Evolutionary conservation across 352 stramenopile genomes (phyloP).

Genomic region (Plasmopara viticola): DNA sequence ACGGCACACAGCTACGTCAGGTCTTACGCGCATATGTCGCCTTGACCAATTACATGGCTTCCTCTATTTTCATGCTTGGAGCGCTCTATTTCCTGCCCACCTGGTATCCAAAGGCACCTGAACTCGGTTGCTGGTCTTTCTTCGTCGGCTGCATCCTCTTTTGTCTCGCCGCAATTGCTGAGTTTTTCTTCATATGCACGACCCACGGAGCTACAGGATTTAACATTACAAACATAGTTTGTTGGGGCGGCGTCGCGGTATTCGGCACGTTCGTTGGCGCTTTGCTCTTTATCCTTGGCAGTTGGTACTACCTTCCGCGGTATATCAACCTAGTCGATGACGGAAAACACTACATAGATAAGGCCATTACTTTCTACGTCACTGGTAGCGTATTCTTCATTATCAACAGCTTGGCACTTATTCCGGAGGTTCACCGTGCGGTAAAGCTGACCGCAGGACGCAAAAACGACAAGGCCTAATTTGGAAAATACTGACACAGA

Average conservation of each 20-base stretch:
- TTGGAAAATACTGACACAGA: no score
- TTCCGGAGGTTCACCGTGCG: constrained; percentile 42
- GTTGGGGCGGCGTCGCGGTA: constrained; percentile 43
- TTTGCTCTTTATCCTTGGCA: constrained; percentile 70
- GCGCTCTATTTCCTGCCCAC: constrained; percentile 74
- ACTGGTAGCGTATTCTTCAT: constrained; percentile 74
- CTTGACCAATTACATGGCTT: constrained; percentile 58
- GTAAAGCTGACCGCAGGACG: constrained; percentile 21
- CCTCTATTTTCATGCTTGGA: constrained; percentile 67
- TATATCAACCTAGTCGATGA: constrained; percentile 61
- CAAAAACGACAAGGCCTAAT: no score
- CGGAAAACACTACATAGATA: constrained; percentile 64
- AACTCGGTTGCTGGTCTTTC: constrained; percentile 72
- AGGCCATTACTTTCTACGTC: constrained; percentile 67
- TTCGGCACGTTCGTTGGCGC: constrained; percentile 58
- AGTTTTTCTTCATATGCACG: constrained; percentile 58
- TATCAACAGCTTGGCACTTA: constrained; percentile 53
- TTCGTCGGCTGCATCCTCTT: constrained; percentile 66
- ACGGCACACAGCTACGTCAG: constrained; percentile 38
- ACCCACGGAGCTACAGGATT: constrained; percentile 49
- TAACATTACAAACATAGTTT: constrained; percentile 45
- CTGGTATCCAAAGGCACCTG: constrained; percentile 59
- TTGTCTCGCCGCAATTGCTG: constrained; percentile 45
- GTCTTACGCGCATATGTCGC: constrained; percentile 55
- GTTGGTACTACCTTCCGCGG: constrained; percentile 73